These are phyloP conservation scores for Discostella pseudostelligera DNA, from an alignment of 108 stramenopile species.

Conservation along the genomic window DNA sequence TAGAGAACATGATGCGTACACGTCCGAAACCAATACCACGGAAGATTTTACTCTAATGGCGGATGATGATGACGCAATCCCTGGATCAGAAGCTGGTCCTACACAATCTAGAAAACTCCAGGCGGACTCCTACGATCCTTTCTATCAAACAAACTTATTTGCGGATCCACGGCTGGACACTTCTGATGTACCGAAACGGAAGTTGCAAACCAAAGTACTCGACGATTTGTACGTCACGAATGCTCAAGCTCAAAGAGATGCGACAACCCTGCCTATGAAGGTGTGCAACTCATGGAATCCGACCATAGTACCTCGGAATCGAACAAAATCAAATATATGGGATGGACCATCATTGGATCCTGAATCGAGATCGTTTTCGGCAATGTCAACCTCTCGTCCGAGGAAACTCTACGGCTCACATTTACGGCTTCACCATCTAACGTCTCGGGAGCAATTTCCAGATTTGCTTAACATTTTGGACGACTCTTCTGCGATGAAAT, in stretches of 20 bases:
- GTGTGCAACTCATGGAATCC: slow-evolving; percentile 42
- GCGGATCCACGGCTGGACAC: slow-evolving; percentile 13
- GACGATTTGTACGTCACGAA: too few species aligned
- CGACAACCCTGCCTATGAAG: slow-evolving; percentile 23
- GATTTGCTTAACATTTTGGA: slow-evolving; percentile 10
- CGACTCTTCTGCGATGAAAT: slow-evolving; percentile 12
- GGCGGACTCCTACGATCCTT: slow-evolving; percentile 15
- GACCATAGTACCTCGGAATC: slow-evolving; percentile 36
- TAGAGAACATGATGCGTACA: slow-evolving; percentile 37
- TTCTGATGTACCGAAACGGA: slow-evolving; percentile 1
- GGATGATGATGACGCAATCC: slow-evolving; percentile 44
- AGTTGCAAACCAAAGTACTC: not conserved
- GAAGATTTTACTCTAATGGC: slow-evolving; percentile 18
- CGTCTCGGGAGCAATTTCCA: slow-evolving; percentile 2
- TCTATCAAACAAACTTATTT: slow-evolving; percentile 34
- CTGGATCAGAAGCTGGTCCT: slow-evolving; percentile 8
- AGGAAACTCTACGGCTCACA: slow-evolving; percentile 34
- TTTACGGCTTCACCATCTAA: slow-evolving; percentile 22
- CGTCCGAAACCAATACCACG: slow-evolving; percentile 17
- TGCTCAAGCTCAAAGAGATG: not conserved
- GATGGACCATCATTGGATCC: slow-evolving; percentile 46
- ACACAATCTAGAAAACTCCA: slow-evolving; percentile 15
- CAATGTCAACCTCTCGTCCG: slow-evolving; percentile 36
- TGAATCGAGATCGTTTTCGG: slow-evolving; percentile 36
- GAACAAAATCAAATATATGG: slow-evolving; percentile 22